Base-by-base conservation (phyloP, 1,139 yeast species). In the Hanseniaspora uvarum region DNA sequence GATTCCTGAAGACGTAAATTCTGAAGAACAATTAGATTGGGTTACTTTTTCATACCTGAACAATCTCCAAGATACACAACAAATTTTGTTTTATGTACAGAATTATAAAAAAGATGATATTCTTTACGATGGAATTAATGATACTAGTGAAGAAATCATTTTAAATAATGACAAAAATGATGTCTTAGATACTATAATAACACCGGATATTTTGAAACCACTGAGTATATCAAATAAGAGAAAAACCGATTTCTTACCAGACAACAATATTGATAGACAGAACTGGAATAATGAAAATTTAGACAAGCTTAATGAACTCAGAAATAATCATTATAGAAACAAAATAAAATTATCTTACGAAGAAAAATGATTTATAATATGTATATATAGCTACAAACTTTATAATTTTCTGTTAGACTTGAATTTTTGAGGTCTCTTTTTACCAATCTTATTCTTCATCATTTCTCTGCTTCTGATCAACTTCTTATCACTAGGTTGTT, bases 321-420 rank as follows among this genome's bases (percentile, higher is more conserved):
- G 48, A 43, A 50, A 43, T 28, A 44, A 38, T 33, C 34, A 41
- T 16, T 30, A 41, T 16, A 24, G 8, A 30, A 47, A 54, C 19
- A 55, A 59, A 40, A 50, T 53, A 18, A 57, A 36, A 23, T 33
- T 50, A 4, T 50, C 53, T 30, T 50, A 18, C 43, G 53, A 56
- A 28, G 40, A 56, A 28, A 55, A 57, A n/a, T 53, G 56, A 23
- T 18, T 21, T 44, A 43, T 19, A 31, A 31, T 31, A 31, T 31
- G 34, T 55, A 53, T 58, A 50, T 37, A 50, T 47, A 53, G 31
- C 41, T 37, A 37, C 23, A 38, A 33, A 36, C 37, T 53, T 55
- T 59, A 66, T 43, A 67, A 62, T 56, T 60, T 63, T 60, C 68
- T 63, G 55, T 60, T 61, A 19, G 66, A 60, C 57, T 63, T 63